A percentile compares a stretch with the other conserved stretches of the same genome.
These are phyloP conservation scores for Anthracocystis panici-leucophaei DNA, from an alignment of 1,284 basidiomycete species.

Conservation along the genomic window DNA sequence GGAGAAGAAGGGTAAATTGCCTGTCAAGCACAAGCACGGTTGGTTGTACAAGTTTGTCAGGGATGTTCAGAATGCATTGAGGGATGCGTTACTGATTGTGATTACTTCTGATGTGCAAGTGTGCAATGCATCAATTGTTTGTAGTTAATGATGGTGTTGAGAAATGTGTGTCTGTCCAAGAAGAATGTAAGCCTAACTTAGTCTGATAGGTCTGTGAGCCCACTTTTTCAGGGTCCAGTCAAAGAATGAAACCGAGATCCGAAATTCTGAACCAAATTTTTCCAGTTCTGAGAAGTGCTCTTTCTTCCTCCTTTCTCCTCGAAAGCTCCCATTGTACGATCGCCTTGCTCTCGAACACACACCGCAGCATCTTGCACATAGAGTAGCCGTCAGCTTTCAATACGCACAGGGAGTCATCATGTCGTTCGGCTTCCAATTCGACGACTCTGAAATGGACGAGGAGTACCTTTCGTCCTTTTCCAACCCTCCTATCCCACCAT, in stretches of 20 bases:
- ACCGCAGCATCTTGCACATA: neutral
- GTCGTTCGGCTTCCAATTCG: conserved; percentile 53
- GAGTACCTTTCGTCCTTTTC: conserved; percentile 33
- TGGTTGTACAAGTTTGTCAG: conserved; percentile 52
- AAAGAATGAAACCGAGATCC: conserved; percentile 17
- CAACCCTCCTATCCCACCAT: conserved; percentile 9
- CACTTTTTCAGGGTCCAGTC: conserved; percentile 17
- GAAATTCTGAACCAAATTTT: conserved; percentile 20
- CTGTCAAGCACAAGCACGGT: conserved; percentile 45
- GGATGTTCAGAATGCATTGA: conserved; percentile 54
- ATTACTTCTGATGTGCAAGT: conserved; percentile 34
- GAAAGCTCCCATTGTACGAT: neutral
- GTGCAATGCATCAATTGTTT: neutral
- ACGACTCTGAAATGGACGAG: conserved; percentile 50
- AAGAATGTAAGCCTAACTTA: no score
- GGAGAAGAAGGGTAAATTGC: conserved; percentile 37
- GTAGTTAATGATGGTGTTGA: no score
- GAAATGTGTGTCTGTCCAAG: no score
- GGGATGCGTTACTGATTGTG: conserved; percentile 49
- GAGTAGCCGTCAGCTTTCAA: neutral
- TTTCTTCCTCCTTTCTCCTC: neutral
- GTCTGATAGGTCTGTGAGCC: no score
- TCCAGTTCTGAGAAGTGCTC: neutral
- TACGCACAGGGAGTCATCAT: conserved; percentile 2
- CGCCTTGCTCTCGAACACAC: neutral